Conservation (phyloP, 345 rosid species). For the Hibiscus mutabilis region DNA sequence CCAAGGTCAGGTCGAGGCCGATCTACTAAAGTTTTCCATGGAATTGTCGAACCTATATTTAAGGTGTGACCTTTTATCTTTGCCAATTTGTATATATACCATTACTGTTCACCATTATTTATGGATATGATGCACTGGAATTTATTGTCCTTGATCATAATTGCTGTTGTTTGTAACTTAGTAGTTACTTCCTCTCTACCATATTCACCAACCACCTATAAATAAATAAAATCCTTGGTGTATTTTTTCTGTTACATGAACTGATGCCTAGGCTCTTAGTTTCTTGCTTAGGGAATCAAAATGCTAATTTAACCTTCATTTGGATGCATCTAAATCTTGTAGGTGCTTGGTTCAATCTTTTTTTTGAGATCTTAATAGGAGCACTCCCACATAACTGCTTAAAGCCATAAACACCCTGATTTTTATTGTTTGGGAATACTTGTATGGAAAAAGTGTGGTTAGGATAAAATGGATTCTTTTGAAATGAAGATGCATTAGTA, state of each 20-base stretch:
- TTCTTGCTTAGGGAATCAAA: not conserved
- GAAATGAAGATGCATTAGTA: not conserved
- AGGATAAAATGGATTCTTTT: not conserved
- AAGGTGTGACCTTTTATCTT: constrained; percentile 40
- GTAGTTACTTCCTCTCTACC: not conserved
- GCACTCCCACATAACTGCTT: not conserved
- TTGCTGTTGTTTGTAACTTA: not conserved
- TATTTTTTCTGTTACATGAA: not conserved
- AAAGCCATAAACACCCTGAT: not conserved
- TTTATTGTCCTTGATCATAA: not conserved
- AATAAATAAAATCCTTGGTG: not conserved
- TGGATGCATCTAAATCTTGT: not conserved
- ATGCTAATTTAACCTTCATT: not conserved
- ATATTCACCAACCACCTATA: not conserved
- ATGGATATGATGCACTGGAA: not conserved
- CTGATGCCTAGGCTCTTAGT: not conserved
- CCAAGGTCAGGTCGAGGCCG: constrained; percentile 95
- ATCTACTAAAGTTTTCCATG: constrained; percentile 85
- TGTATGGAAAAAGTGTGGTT: not conserved
- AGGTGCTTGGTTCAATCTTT: not conserved
- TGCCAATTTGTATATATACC: not conserved
- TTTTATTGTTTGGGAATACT: not conserved
- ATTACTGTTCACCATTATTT: not conserved
- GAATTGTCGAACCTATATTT: constrained; percentile 85
- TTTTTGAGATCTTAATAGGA: not conserved